A percentile compares a stretch with the other conserved stretches of the same genome.
These are phyloP conservation scores for Linderniella brevidens DNA, from an alignment of 257 asterid species.

Conservation along the genomic window DNA sequence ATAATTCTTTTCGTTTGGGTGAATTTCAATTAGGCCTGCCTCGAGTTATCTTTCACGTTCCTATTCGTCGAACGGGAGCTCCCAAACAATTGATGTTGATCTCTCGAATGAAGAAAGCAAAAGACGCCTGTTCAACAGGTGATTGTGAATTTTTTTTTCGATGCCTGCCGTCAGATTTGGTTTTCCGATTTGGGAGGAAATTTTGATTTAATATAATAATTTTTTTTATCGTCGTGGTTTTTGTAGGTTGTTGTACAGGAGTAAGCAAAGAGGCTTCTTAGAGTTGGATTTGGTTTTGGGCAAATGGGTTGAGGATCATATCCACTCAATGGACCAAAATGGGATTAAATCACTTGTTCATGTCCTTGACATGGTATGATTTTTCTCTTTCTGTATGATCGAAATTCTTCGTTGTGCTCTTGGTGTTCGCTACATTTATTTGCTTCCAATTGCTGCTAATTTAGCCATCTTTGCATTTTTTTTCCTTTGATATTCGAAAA, in stretches of 20 bases:
- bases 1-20: too few species aligned
- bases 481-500: too few species aligned
- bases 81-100: conserved; percentile 27
- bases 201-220: neutral
- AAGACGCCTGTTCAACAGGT: conserved; percentile 71
- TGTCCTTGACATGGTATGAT: conserved; percentile 64
- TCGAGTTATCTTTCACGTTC: conserved; percentile 28
- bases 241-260: conserved; percentile 65
- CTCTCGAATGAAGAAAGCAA: conserved; percentile 58
- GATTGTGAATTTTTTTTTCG: too few species aligned
- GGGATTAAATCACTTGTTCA: conserved; percentile 55
- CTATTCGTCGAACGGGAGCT: conserved; percentile 25
- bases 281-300: conserved; percentile 88
- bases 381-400: neutral
- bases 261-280: conserved; percentile 83
- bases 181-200: neutral
- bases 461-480: neutral
- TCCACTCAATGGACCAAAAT: conserved; percentile 53
- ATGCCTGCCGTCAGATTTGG: conserved; percentile 1
- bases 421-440: neutral
- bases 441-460: conserved; percentile 1
- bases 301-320: conserved; percentile 81
- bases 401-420: neutral
- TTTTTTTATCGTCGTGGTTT: neutral
- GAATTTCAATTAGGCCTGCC: conserved; percentile 27